Evolutionary conservation across 768 basidiomycete genomes (phyloP), one percentile per base, ranked within the genome.

Genomic region (Mycena leptocephala): DNA sequence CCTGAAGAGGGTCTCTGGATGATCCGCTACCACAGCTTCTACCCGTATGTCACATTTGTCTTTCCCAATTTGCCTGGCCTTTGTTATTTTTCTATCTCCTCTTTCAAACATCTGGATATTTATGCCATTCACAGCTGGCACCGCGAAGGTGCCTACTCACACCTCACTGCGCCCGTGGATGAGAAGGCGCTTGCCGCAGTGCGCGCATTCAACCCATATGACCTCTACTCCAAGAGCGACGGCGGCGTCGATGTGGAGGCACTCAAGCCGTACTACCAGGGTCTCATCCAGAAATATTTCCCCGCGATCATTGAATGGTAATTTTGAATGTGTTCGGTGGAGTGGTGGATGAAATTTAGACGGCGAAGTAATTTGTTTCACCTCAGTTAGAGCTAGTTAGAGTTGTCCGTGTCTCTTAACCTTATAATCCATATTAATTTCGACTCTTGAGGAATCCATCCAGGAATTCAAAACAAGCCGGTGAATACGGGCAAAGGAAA

Each of bases 11-110:
- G 90, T 0, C 88, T 98, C 33, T 93, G 94, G 9, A 98, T 98
- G 96, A 96, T 98, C 81, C 92, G 97, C 37, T 98, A 96, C 83
- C 97, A 97, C 86, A 95, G 94, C 80, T 98, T 97, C 89, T 98
- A 97, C 86, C 96, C 97, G 85, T 92, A 79, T 62, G 91, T 83
- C 13, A 10, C 18, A 32, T 43, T 2, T 6, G 6, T 9, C 62
- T 5, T 6, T 8, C 16, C 16, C 24, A 20, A 3, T 41, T 11
- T 16, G 37, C n/a, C n/a, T 63, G n/a, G n/a, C n/a, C n/a, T n/a
- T n/a, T n/a, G n/a, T n/a, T n/a, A n/a, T n/a, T n/a, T n/a, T n/a
- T n/a, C n/a, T n/a, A n/a, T n/a, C n/a, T n/a, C n/a, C n/a, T n/a
- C n/a, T n/a, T n/a, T n/a, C n/a, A n/a, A n/a, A n/a, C n/a, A n/a